These are phyloP conservation scores for Fusarium goolgardi DNA, from an alignment of 2,329 filamentous ascomycete genomes.

Conservation along the genomic window DNA sequence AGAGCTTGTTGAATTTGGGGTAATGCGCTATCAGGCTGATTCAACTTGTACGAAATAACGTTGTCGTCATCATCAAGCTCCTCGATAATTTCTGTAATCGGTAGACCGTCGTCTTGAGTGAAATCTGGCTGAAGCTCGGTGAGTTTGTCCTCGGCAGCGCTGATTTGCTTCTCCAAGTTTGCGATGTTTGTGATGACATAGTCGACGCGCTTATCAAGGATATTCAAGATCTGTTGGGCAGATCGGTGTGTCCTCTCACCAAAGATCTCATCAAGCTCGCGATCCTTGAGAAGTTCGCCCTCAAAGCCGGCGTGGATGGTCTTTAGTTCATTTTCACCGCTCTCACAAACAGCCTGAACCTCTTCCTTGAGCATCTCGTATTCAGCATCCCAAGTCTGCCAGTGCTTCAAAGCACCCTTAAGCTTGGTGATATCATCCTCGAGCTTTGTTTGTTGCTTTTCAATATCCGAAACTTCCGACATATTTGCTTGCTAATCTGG, in stretches of 20 bases:
- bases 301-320: constrained; percentile 69
- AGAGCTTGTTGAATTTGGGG: constrained; percentile 77
- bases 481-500: constrained; percentile 49
- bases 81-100: constrained; percentile 91
- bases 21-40: constrained; percentile 74
- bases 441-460: constrained; percentile 78
- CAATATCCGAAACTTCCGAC: constrained; percentile 72
- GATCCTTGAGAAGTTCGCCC: constrained; percentile 70
- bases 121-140: constrained; percentile 71
- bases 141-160: constrained; percentile 75
- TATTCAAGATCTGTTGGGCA: constrained; percentile 65
- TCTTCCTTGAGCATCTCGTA: constrained; percentile 92
- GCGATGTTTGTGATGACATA: constrained; percentile 87
- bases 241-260: constrained; percentile 47
- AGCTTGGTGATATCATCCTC: constrained; percentile 79
- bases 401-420: constrained; percentile 81
- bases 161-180: constrained; percentile 78
- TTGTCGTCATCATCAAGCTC: constrained; percentile 92
- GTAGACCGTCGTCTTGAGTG: constrained; percentile 75
- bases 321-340: constrained; percentile 62
- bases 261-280: constrained; percentile 64
- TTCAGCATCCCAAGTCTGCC: constrained; percentile 91
- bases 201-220: constrained; percentile 79
- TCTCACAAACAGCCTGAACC: constrained; percentile 67
- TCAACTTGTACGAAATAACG: constrained; percentile 74